Base-by-base conservation (phyloP, 192 early-diverging fungal genomes). In the Podila minutissima region DNA sequence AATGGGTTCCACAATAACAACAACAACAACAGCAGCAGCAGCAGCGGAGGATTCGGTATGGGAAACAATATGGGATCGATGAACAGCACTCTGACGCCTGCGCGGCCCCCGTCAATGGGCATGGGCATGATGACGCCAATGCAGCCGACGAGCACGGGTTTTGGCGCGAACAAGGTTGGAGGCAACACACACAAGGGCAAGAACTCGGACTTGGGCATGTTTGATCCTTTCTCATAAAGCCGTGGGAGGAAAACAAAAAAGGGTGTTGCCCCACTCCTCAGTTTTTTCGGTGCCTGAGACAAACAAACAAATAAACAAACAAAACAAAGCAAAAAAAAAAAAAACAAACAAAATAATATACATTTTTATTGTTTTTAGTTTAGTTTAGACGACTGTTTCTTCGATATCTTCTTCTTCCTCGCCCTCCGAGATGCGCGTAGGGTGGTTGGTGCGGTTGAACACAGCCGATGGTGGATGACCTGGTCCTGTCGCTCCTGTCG, bases 201-300 rank as follows among this genome's bases (percentile, higher is more conserved):
- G 71, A 81, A 81, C 33, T 69, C 70, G 12, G 77, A 81, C 28
- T 57, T 81, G 32, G 71, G 71, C 62, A 81, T 81, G 77, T 81
- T 81, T 73, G 77, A 81, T 63, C 77, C 77, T 8, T 81, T 81
- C 17, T 81, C 77, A 51, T 81, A 67, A 79, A 49, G 24, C 33
- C 33, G 33, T 3, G 33, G 33, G 7, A 3, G 33, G 7, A 35
- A 4, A 35, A 6, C 33, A 35, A n/a, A n/a, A n/a, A n/a, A n/a
- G n/a, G n/a, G n/a, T n/a, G n/a, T n/a, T n/a, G n/a, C n/a, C n/a
- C 33, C 33, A 35, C 0, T 35, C 4, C 0, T 35, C 7, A 7
- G 4, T 35, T 35, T 35, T 35, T 7, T n/a, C n/a, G 33, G 33
- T 35, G 5, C 33, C 33, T 35, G 33, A 35, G 33, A 17, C 24